phyloP scores from a whole-genome alignment of 1,284 basidiomycete genomes.

The Microbotryomycetes sp. region DNA sequence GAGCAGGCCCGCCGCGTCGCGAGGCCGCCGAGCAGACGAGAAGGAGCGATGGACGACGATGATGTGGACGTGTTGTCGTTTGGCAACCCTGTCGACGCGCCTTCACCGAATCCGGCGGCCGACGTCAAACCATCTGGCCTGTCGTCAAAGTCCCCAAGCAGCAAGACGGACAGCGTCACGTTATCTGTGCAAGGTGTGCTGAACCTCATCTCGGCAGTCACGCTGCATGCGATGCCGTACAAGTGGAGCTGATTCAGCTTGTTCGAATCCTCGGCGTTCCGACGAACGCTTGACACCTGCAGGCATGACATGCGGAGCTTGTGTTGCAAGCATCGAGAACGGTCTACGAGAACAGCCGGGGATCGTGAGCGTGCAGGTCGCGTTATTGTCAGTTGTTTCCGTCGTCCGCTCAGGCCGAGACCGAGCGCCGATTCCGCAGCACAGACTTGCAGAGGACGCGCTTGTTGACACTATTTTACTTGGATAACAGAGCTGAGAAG shows the following conservation, averaged over 20 bases:
- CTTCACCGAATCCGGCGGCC: too few species aligned
- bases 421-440: too few species aligned
- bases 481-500: slow-evolving; percentile 59
- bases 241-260: not conserved
- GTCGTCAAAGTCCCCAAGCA: not conserved
- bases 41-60: too few species aligned
- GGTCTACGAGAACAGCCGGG: slow-evolving; percentile 78
- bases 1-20: not conserved
- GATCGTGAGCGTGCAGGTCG: slow-evolving; percentile 81
- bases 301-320: slow-evolving; percentile 44
- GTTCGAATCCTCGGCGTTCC: too few species aligned
- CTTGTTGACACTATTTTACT: too few species aligned
- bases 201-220: not conserved
- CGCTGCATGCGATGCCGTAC: not conserved
- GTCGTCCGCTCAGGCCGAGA: too few species aligned
- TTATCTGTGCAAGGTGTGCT: not conserved
- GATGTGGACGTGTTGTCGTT: not conserved
- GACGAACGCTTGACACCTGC: not conserved
- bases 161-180: not conserved
- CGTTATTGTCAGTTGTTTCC: slow-evolving; percentile 53
- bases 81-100: too few species aligned
- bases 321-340: slow-evolving; percentile 71
- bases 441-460: too few species aligned
- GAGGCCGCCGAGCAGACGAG: not conserved
- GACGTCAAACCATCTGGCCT: not conserved